Base-by-base conservation (phyloP, 106 monocot species). In the Phalaenopsis aphrodite region DNA sequence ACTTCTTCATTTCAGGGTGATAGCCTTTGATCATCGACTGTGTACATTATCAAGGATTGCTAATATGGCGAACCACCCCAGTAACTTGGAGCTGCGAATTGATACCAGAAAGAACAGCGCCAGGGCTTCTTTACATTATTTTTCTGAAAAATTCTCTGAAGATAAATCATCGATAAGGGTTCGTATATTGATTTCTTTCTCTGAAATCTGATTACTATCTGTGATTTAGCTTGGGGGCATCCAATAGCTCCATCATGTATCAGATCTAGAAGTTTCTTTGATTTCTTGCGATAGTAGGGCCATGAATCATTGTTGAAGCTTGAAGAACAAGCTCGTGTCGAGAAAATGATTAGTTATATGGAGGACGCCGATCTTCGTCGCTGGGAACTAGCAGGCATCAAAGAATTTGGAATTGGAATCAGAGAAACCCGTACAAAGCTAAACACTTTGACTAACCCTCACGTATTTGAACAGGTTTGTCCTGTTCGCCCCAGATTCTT, bases 391-490 rank as follows among this genome's bases (percentile, higher is more conserved):
- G 78, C 85, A 71, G 80, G 87, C 39, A 49, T 83, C 41, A 81
- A 84, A 79, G 91, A 90, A 52, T 93, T 96, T 77, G 85, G 79
- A 9, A 80, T 86, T 80, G 96, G 93, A 21, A 81, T 96, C 23
- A 89, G 58, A 83, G 93, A 92, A 41, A 81, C 80, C 67, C 84
- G 79, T 65, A 55, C 76, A 18, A 92, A 86, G 80, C 75, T 96
- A 65, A 96, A 96, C 85, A 90, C 83, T 64, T 30, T 93, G 49
- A 90, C 88, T 41, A 97, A 97, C 72, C 94, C 96, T 77, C 71
- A 79, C 78, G 56, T 92, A 1, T 97, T 97, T 82, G 78, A 97
- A 18, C 94, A 94, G 90, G 96, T 89, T 66, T 23, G 41, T 38
- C 41, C 41, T 23, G 41, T 38, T 72, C 41, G 72, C 41, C 14